phyloP scores from a whole-genome alignment of 83 land plant genomes.

The Picea engelmannii region DNA sequence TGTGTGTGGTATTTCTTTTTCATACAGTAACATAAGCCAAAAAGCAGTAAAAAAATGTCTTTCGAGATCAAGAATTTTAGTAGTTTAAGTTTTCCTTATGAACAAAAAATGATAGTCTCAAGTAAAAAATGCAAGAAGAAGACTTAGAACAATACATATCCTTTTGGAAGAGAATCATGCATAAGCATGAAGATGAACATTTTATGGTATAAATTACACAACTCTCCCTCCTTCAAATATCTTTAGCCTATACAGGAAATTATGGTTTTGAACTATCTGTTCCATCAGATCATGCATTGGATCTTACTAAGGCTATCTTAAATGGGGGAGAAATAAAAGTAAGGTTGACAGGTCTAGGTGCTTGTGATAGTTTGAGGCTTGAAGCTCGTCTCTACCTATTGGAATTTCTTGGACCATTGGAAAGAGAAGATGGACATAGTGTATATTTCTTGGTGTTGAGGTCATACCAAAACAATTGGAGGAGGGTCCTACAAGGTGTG shows the following conservation, averaged over 20 bases:
- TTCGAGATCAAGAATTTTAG: too few relatives aligned
- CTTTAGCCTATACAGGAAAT: conserved; percentile 76
- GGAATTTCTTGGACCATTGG: conserved; percentile 98
- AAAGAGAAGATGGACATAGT: conserved; percentile 91
- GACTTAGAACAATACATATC: too few relatives aligned
- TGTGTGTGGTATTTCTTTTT: too few relatives aligned
- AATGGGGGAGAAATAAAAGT: conserved; percentile 85
- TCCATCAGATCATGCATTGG: conserved; percentile 79
- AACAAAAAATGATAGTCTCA: too few relatives aligned
- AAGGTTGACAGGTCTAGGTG: conserved; percentile 85
- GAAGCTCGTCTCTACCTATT: conserved; percentile 93
- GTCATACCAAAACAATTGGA: conserved; percentile 84
- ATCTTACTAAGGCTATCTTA: conserved; percentile 83
- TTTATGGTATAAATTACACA: too few relatives aligned
- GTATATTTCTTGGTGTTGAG: conserved; percentile 89
- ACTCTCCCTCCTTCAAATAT: too few relatives aligned
- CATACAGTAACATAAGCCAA: too few relatives aligned
- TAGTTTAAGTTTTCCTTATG: too few relatives aligned
- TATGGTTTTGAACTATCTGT: conserved; percentile 98
- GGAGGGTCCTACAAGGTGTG: conserved; percentile 69
- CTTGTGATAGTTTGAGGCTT: conserved; percentile 93
- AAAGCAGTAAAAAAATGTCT: too few relatives aligned
- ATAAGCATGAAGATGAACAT: too few relatives aligned
- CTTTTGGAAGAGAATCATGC: too few relatives aligned
- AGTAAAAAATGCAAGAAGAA: too few relatives aligned